Evolutionary conservation across 176 grass and related monocot species (phyloP), one percentile per base, ranked within the genome.

Genomic region (Oryza punctata): DNA sequence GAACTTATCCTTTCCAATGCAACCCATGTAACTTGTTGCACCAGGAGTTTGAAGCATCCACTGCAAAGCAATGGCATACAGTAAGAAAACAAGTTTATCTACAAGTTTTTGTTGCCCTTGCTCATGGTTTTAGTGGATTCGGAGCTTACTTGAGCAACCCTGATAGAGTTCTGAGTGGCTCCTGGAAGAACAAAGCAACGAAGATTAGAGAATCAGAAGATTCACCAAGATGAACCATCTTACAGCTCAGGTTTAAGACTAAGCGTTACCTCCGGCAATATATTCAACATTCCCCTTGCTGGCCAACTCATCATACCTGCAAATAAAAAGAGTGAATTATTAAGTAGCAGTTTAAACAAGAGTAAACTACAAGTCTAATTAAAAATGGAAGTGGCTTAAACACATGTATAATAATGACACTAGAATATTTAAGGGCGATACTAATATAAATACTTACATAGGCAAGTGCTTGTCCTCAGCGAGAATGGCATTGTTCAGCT

Each of bases 21-120:
- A 94, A 78, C 96, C 96, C 85, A 99, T 99, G 83, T 96, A 96
- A 75, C 96, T 94, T 64, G 93, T 96, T 67, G 96, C 89, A 14
- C 91, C 87, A 69, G 97, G 97, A 90, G 69, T 81, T 96, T 94
- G 91, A 85, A 99, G 87, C 97, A 99, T 96, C 97, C 97, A 99
- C 97, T 99, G 80, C 66, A 91, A 75, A 83, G 6, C 7, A 32
- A 78, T 44, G 74, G 40, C 54, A 82, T 88, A 54, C 3, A 71
- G 27, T 91, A 73, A 94, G 80, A 7, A 83, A 85, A 71, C 28
- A 43, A 52, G 9, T 12, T 24, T 41, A 65, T 14, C 23, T 47
- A 72, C 1, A 82, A 15, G 5, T 77, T 80, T 46, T 38, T 60
- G 16, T 69, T 83, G 52, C 77, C 71, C 24, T 69, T 80, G 52